Base-by-base conservation (phyloP, 257 asterid species). In the Solanum sparsipilum region DNA sequence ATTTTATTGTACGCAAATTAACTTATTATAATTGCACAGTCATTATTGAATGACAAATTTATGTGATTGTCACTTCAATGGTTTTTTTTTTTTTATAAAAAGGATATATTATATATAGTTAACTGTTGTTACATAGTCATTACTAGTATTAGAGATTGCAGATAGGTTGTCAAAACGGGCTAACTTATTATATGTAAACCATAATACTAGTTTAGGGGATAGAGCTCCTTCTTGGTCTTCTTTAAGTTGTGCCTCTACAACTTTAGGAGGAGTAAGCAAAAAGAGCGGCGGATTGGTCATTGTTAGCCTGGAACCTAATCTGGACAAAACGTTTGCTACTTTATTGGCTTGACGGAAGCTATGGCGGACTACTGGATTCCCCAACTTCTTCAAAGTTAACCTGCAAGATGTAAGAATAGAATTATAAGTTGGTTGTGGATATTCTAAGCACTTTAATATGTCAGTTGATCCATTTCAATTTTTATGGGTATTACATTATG, bases 341-440 rank as follows among this genome's bases (percentile, higher is more conserved):
- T 56, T 56, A 0, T 56, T 6, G 10, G 2, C 4, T 56, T 56
- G 4, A 3, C 2, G 4, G 0, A 56, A 56, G n/a, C 1, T 6
- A 56, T 18, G 4, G 1, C 65, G 4, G 23, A 56, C 10, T 1
- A 56, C n/a, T 56, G n/a, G 1, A 56, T 18, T 56, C 4, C 8
- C 65, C 10, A 0, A 18, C n/a, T 56, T 56, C 65, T 56, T 56
- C 65, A 56, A 56, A 56, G n/a, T 56, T 56, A 56, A 56, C 10
- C 4, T 56, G 11, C 65, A 56, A 56, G 65, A 56, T 18, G n/a
- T 56, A 6, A 18, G 65, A 56, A 56, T 18, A 56, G n/a, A 56
- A 18, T 20, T 56, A 56, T 56, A 56, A 56, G 4, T 56, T n/a
- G n/a, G n/a, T n/a, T n/a, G n/a, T n/a, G n/a, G n/a, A n/a, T n/a